Conservation (phyloP, 768 basidiomycete genomes). For the Psilocybe azurescens region DNA sequence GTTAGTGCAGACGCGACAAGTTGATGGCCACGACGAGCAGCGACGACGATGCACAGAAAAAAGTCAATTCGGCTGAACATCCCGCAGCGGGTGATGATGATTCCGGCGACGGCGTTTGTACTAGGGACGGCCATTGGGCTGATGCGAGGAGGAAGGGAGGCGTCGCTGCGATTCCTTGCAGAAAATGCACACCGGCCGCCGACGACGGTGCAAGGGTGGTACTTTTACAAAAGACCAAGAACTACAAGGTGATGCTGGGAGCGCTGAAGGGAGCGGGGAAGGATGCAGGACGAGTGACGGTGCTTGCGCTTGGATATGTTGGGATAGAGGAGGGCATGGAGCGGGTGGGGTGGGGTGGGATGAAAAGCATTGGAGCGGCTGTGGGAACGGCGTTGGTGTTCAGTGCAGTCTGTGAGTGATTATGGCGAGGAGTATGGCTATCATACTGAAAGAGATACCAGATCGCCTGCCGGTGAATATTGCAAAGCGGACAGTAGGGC, state of each 20-base stretch:
- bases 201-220: conserved; percentile 89
- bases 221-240: conserved; percentile 97
- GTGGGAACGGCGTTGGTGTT: conserved; percentile 66
- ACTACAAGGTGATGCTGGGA: conserved; percentile 81
- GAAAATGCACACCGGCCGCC: conserved; percentile 92
- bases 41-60: conserved; percentile 21
- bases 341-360: conserved; percentile 40
- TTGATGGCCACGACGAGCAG: conserved; percentile 13
- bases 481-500: conserved; percentile 48
- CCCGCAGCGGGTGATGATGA: conserved; percentile 62
- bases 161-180: conserved; percentile 84
- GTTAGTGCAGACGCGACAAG: background rate
- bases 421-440: background rate
- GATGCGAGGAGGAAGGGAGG: conserved; percentile 70
- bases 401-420: conserved; percentile 53
- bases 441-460: conserved; percentile 26
- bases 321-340: conserved; percentile 47
- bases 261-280: conserved; percentile 70
- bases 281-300: conserved; percentile 56
- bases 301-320: conserved; percentile 46
- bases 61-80: conserved; percentile 43
- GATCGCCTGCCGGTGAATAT: conserved; percentile 64
- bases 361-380: conserved; percentile 65
- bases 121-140: conserved; percentile 74
- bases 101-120: conserved; percentile 64